These are phyloP conservation scores for Cubamyces sp. DNA, from an alignment of 768 basidiomycete species.

Conservation along the genomic window DNA sequence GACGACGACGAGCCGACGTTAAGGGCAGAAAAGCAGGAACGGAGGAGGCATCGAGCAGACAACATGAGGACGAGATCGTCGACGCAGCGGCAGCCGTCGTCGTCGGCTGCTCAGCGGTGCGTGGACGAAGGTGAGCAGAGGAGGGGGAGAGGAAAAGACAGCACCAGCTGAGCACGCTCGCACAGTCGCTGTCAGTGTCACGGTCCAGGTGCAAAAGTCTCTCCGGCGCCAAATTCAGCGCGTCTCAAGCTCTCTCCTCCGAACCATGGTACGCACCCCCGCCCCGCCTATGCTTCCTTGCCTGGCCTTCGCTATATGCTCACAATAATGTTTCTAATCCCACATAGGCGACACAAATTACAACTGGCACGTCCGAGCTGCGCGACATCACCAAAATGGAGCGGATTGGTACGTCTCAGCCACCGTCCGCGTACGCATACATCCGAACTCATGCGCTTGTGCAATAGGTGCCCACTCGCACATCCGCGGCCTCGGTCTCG, in stretches of 20 bases:
- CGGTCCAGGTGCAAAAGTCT: constrained; percentile 15
- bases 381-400: constrained; percentile 92
- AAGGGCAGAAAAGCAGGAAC: constrained; percentile 38
- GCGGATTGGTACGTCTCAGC: constrained; percentile 67
- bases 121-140: constrained; percentile 13
- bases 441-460: neutral
- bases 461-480: constrained; percentile 84
- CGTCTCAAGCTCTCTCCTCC: constrained; percentile 25
- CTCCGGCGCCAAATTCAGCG: constrained; percentile 37
- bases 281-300: neutral
- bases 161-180: constrained; percentile 1
- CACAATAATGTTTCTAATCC: neutral
- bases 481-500: constrained; percentile 93
- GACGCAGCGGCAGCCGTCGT: constrained; percentile 21
- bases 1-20: constrained; percentile 23
- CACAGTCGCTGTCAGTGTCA: constrained; percentile 10
- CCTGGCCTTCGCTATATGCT: neutral
- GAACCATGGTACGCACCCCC: constrained; percentile 34
- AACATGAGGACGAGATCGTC: constrained; percentile 41
- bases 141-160: neutral
- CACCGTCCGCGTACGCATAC: neutral
- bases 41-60: constrained; percentile 49
- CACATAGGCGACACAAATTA: constrained; percentile 67
- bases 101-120: constrained; percentile 18
- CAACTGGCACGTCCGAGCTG: constrained; percentile 77